A percentile compares a stretch with the other conserved stretches of the same genome.
These are phyloP conservation scores for Salvia rosmarinus DNA, from an alignment of 257 asterid species.

Conservation along the genomic window DNA sequence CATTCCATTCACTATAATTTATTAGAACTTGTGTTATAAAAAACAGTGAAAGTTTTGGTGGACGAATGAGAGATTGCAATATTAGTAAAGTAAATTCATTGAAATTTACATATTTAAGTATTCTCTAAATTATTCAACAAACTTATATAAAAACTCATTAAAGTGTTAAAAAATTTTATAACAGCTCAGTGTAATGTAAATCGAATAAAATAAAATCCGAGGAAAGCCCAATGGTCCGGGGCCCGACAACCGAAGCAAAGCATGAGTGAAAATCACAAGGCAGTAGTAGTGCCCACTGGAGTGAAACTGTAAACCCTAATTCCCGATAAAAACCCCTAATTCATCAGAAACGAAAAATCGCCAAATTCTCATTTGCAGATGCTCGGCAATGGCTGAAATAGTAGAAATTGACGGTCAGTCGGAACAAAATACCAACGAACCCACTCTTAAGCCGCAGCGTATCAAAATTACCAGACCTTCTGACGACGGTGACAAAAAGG, in stretches of 20 bases:
- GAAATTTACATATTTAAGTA: too few relatives aligned
- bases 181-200: too few relatives aligned
- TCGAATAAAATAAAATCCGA: too few relatives aligned
- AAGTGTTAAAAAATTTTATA: too few relatives aligned
- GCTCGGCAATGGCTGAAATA: slow-evolving; percentile 38
- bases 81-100: too few relatives aligned
- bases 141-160: too few relatives aligned
- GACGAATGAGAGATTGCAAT: too few relatives aligned
- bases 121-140: too few relatives aligned
- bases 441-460: slow-evolving; percentile 48
- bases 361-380: slow-evolving; percentile 15
- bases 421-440: slow-evolving; percentile 32
- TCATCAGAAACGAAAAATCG: background rate
- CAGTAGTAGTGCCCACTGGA: slow-evolving; percentile 1
- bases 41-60: too few relatives aligned
- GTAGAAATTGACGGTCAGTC: slow-evolving; percentile 37
- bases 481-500: slow-evolving; percentile 62
- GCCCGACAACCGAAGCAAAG: slow-evolving; percentile 18
- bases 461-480: slow-evolving; percentile 55
- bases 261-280: slow-evolving; percentile 20
- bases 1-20: too few relatives aligned
- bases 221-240: background rate
- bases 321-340: slow-evolving; percentile 38
- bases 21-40: too few relatives aligned
- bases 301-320: slow-evolving; percentile 29